These are phyloP conservation scores for Centrapalus pauciflorus DNA, from an alignment of 129 eudicot species.

Conservation along the genomic window DNA sequence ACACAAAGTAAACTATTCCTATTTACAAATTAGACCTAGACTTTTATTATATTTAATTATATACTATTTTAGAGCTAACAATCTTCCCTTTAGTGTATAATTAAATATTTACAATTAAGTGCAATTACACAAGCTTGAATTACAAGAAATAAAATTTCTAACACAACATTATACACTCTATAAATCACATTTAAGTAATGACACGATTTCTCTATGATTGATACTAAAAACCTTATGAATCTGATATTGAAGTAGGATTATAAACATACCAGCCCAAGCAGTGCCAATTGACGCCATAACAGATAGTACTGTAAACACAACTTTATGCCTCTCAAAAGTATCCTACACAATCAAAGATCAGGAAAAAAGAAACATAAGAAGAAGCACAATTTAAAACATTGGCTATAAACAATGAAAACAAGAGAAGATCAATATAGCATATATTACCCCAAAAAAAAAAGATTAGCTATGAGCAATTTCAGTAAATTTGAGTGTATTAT, in stretches of 20 bases:
- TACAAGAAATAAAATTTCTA: no score
- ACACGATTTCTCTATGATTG: neutral
- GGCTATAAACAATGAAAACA: neutral
- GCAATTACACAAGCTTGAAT: no score
- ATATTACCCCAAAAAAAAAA: no score
- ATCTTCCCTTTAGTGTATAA: no score
- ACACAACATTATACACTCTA: neutral
- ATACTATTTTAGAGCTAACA: no score
- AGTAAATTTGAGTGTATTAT: neutral
- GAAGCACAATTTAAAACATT: neutral
- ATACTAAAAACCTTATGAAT: neutral
- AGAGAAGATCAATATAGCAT: neutral
- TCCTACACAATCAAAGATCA: slow-evolving; percentile 44
- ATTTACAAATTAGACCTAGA: no score
- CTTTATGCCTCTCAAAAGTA: slow-evolving; percentile 94
- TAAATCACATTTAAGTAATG: neutral
- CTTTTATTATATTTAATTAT: no score
- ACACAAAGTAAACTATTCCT: no score
- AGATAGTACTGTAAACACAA: slow-evolving; percentile 76
- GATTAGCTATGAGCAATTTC: neutral
- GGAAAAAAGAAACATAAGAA: neutral
- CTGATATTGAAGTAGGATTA: neutral
- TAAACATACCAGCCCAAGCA: slow-evolving; percentile 72
- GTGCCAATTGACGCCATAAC: slow-evolving; percentile 83
- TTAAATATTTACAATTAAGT: no score